Conservation (phyloP, 106 monocot genomes). For the Ottelia alismoides region DNA sequence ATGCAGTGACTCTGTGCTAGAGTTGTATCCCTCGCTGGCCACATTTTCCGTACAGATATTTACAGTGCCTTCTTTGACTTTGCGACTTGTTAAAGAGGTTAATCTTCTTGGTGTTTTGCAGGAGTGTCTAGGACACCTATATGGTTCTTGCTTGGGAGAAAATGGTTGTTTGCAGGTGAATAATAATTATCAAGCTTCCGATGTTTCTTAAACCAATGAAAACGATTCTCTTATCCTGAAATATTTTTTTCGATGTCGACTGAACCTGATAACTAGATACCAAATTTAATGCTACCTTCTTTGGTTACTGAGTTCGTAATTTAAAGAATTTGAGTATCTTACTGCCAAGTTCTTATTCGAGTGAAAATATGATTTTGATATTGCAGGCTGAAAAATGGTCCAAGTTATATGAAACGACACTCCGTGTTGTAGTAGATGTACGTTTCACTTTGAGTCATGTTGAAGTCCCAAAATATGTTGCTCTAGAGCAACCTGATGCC, state of each 20-base stretch:
- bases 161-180: conserved; percentile 40
- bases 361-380: too few species aligned
- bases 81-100: conserved; percentile 37
- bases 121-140: conserved; percentile 37
- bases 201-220: too few species aligned
- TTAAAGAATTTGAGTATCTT: too few species aligned
- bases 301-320: too few species aligned
- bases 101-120: conserved; percentile 34
- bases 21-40: conserved; percentile 35
- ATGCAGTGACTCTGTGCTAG: conserved; percentile 14
- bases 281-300: too few species aligned
- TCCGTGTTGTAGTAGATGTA: conserved; percentile 61
- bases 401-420: conserved; percentile 27
- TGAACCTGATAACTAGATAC: too few species aligned
- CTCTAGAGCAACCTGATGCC: conserved; percentile 47
- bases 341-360: too few species aligned
- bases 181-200: too few species aligned
- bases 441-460: conserved; percentile 53
- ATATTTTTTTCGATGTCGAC: too few species aligned
- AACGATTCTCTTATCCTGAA: too few species aligned
- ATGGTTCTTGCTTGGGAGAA: conserved; percentile 28
- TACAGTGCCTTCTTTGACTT: conserved; percentile 73
- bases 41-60: conserved; percentile 92
- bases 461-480: conserved; percentile 51
- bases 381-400: conserved; percentile 62